Evolutionary conservation across 2,329 filamentous ascomycete genomes (phyloP).

Genomic region (Dryadomyces quercivorus): DNA sequence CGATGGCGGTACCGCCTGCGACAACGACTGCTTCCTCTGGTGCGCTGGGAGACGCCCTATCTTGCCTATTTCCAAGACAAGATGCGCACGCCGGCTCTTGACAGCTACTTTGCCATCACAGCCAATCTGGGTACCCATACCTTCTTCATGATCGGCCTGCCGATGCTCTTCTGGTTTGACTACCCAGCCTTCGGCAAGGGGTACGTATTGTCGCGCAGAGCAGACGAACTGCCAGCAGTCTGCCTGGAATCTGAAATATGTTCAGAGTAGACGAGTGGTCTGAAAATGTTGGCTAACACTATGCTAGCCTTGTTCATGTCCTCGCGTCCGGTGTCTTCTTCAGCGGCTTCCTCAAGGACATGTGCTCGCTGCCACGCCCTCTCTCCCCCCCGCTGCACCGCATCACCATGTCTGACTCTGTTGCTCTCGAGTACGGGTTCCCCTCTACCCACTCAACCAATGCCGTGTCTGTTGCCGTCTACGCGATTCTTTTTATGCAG

Average conservation of each 20-base stretch:
- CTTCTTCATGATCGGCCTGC: constrained; percentile 94
- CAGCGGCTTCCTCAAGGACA: constrained; percentile 88
- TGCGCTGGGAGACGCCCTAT: constrained; percentile 92
- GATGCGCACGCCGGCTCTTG: constrained; percentile 70
- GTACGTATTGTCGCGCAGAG: constrained; percentile 37
- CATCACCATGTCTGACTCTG: constrained; percentile 95
- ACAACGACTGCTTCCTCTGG: constrained; percentile 69
- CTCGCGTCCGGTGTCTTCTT: constrained; percentile 71
- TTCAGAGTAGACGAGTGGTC: too few species aligned
- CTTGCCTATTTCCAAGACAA: constrained; percentile 75
- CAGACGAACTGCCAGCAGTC: too few species aligned
- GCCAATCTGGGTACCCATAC: constrained; percentile 96
- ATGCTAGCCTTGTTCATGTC: constrained; percentile 53
- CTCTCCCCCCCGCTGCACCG: constrained; percentile 83
- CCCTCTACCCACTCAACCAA: constrained; percentile 96
- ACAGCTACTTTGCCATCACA: constrained; percentile 93
- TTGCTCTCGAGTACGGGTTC: constrained; percentile 91
- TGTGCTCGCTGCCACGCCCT: constrained; percentile 83
- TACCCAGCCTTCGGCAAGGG: constrained; percentile 75
- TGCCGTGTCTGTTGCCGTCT: constrained; percentile 79
- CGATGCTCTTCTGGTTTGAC: constrained; percentile 94
- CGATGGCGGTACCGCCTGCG: constrained; percentile 80
- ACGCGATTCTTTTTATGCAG: constrained; percentile 60
- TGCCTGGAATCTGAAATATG: too few species aligned
- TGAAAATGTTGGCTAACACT: too few species aligned